phyloP scores from a whole-genome alignment of 345 rosid genomes.

The Pseudoturritis turrita region DNA sequence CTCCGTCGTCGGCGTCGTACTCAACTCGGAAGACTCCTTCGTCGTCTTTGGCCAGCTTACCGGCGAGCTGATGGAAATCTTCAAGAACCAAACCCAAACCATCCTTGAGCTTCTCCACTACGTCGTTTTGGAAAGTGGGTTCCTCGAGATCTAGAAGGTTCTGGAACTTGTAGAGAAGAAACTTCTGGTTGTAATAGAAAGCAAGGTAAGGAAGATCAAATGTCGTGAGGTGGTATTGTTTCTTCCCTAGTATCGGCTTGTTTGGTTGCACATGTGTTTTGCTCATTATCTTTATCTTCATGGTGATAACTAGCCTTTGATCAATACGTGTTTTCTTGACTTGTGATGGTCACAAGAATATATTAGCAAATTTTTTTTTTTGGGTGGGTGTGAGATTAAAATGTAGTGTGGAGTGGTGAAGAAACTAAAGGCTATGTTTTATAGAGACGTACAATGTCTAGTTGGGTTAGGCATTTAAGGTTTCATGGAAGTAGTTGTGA shows the following conservation, averaged over 20 bases:
- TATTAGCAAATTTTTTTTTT: neutral
- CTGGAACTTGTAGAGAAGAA: constrained; percentile 55
- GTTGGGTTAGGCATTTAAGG: constrained; percentile 60
- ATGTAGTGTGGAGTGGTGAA: constrained; percentile 1
- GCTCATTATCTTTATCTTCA: constrained; percentile 39
- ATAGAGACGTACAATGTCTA: constrained; percentile 8
- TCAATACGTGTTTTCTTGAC: neutral
- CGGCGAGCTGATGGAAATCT: constrained; percentile 80
- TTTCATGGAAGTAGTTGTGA: constrained; percentile 45
- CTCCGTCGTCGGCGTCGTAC: constrained; percentile 49
- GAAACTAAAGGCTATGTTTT: constrained; percentile 7
- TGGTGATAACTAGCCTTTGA: constrained; percentile 23
- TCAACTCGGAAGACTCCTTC: constrained; percentile 76
- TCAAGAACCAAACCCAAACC: constrained; percentile 60
- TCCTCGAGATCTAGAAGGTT: constrained; percentile 25
- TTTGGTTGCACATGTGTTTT: constrained; percentile 63
- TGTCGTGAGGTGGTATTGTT: constrained; percentile 64
- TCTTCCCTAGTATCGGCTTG: constrained; percentile 51
- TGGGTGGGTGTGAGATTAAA: neutral
- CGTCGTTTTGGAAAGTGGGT: constrained; percentile 19
- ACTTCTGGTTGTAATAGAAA: constrained; percentile 88
- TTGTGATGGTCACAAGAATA: constrained; percentile 1
- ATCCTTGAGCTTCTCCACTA: constrained; percentile 71
- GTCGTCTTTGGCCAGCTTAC: constrained; percentile 75
- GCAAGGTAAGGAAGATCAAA: constrained; percentile 91